Base-by-base conservation (phyloP, 2,329 filamentous ascomycete species). In the Blastomyces parvus region DNA sequence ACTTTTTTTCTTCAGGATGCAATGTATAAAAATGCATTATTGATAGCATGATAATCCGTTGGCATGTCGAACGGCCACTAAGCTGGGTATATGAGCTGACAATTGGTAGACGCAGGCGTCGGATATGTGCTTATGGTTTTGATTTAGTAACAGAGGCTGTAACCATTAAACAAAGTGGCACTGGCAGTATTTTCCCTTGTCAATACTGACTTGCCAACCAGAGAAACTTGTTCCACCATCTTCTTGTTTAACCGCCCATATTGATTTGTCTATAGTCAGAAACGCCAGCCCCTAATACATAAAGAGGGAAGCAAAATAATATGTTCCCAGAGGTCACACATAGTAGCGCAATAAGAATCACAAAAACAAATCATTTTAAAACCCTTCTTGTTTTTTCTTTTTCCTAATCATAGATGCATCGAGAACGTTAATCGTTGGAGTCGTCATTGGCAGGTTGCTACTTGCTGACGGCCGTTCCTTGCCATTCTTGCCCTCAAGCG, bases 381-480 rank as follows among this genome's bases (percentile, higher is more conserved):
- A 48, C 19, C 48, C 42, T n/a, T 48, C 57, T 46, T 3, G 3
- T 33, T 77, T 78, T 65, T 77, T 77, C 65, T 76, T 78, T 66
- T 78, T 78, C 57, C 74, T 67, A 46, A 78, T 69, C 64, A 77
- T 64, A 44, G 66, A 73, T 14, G 72, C 71, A 64, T 72, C 72
- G n/a, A 78, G 71, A 55, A 77, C 67, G 67, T 77, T 78, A 56
- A 77, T 71, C 8, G 65, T 67, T 6, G 68, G 67, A 19, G 48
- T 53, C 1, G 66, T 33, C 38, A 61, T 50, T 60, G 66, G 60
- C 3, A 30, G 60, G 8, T 63, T 40, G 46, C 27, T 57, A 40
- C 50, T 38, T 13, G 33, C 65, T 63, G 62, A 67, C 67, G 48
- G 64, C 62, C 22, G 60, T 60, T 50, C 60, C 59, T 25, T 65